Percentiles rank a stretch among this genome's conserved stretches.
Evolutionary conservation across 2,329 filamentous ascomycete species (phyloP).

Genomic region (Lecanicillium sp.): DNA sequence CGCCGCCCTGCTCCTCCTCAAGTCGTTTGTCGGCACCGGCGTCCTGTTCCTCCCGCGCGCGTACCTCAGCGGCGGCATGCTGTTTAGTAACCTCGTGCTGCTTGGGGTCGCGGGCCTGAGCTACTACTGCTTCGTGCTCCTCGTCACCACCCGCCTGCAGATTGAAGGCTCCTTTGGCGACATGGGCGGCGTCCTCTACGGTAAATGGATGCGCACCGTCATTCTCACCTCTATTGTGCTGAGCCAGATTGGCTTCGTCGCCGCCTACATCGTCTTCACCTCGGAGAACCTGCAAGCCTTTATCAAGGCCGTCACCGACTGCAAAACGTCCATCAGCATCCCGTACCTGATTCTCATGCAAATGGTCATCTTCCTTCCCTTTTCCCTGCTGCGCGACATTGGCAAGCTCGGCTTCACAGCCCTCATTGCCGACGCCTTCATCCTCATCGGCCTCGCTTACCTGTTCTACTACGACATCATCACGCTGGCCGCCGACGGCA

Average conservation of each 20-base stretch:
- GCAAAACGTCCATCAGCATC: conserved; percentile 77
- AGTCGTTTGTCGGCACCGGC: conserved; percentile 96
- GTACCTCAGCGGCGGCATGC: conserved; percentile 93
- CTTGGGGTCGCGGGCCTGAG: conserved; percentile 77
- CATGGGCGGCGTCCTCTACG: conserved; percentile 87
- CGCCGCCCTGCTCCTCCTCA: conserved; percentile 79
- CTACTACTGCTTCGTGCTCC: conserved; percentile 94
- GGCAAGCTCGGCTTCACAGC: conserved; percentile 95
- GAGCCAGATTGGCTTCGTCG: conserved; percentile 90
- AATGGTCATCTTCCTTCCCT: conserved; percentile 88
- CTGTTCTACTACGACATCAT: conserved; percentile 92
- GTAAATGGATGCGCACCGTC: conserved; percentile 77
- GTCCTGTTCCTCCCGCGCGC: conserved; percentile 89
- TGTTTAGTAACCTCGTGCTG: conserved; percentile 91
- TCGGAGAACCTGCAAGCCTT: conserved; percentile 94
- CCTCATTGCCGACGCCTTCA: conserved; percentile 88
- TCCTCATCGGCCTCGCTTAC: conserved; percentile 84
- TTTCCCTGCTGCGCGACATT: conserved; percentile 91
- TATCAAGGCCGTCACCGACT: conserved; percentile 83
- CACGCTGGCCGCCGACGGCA: conserved; percentile 67
- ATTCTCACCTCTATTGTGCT: conserved; percentile 91
- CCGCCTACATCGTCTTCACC: conserved; percentile 94
- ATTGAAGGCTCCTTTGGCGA: conserved; percentile 96
- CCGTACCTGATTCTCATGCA: conserved; percentile 89
- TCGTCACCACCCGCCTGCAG: conserved; percentile 77